phyloP scores from a whole-genome alignment of 345 rosid species.

The Lumnitzera racemosa region DNA sequence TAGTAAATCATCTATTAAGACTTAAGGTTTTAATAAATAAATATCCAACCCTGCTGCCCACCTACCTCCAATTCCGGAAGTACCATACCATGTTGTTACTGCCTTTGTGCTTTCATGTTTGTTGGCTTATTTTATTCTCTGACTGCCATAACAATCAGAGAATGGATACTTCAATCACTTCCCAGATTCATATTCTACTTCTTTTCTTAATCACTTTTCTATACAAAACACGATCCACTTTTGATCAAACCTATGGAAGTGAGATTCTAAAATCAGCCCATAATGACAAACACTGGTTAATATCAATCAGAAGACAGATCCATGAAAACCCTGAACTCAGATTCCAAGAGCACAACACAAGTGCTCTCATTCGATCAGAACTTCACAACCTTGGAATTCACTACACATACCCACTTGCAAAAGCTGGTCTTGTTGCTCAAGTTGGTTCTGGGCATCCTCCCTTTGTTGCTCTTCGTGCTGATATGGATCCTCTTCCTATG shows the following conservation, averaged over 20 bases:
- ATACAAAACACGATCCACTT: neutral
- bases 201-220: constrained; percentile 11
- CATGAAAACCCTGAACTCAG: constrained; percentile 80
- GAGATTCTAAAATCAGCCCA: constrained; percentile 36
- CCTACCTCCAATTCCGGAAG: no score
- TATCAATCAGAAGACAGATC: constrained; percentile 55
- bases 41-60: no score
- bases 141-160: no score
- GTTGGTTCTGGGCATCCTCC: constrained; percentile 68
- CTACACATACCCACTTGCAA: constrained; percentile 56
- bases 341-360: constrained; percentile 62
- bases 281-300: constrained; percentile 51
- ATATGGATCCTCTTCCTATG: constrained; percentile 77
- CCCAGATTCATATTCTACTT: neutral
- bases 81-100: no score
- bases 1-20: no score
- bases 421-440: constrained; percentile 64
- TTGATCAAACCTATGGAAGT: constrained; percentile 15
- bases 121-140: no score
- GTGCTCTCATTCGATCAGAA: constrained; percentile 56
- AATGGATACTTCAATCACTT: neutral
- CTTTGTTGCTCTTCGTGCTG: constrained; percentile 64
- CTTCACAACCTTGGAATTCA: constrained; percentile 51
- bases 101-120: no score
- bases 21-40: no score